A percentile compares a stretch with the other conserved stretches of the same genome.
These are phyloP conservation scores for Amphirosellinia nigrospora DNA, from an alignment of 495 filamentous ascomycete genomes.

Conservation along the genomic window DNA sequence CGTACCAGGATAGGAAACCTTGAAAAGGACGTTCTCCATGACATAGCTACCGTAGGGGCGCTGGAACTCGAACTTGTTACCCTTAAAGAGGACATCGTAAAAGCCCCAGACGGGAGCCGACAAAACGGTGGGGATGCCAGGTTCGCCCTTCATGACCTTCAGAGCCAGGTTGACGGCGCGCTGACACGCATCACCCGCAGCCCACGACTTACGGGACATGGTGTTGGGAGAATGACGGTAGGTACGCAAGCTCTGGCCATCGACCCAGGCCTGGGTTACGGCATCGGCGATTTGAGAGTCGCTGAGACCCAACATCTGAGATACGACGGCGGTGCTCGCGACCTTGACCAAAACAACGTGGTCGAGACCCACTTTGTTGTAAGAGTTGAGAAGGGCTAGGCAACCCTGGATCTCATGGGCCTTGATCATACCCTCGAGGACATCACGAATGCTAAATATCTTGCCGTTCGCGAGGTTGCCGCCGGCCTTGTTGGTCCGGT, in stretches of 20 bases:
- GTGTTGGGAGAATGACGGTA: constrained; percentile 98
- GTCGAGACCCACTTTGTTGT: constrained; percentile 96
- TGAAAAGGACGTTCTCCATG: constrained; percentile 99
- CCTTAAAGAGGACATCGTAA: constrained; percentile 97
- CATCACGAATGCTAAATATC: constrained; percentile 83
- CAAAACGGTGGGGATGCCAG: constrained; percentile 88
- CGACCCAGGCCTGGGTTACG: constrained; percentile 95
- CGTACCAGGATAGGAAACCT: constrained; percentile 94
- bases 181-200: constrained; percentile 96
- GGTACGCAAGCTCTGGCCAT: constrained; percentile 93
- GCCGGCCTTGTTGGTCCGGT: constrained; percentile 91
- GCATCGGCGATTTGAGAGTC: constrained; percentile 94
- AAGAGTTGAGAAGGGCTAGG: constrained; percentile 94
- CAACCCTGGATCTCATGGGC: constrained; percentile 99
- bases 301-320: constrained; percentile 88
- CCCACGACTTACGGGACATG: constrained; percentile 99
- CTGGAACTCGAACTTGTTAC: constrained; percentile 94
- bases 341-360: constrained; percentile 99
- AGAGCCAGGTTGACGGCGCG: constrained; percentile 92
- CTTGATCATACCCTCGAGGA: constrained; percentile 98
- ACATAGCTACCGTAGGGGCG: constrained; percentile 96
- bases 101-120: constrained; percentile 96
- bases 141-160: constrained; percentile 91
- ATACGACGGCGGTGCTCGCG: constrained; percentile 90
- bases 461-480: constrained; percentile 86